phyloP scores from a whole-genome alignment of 2,329 filamentous ascomycete genomes.

The Fusarium sp. region DNA sequence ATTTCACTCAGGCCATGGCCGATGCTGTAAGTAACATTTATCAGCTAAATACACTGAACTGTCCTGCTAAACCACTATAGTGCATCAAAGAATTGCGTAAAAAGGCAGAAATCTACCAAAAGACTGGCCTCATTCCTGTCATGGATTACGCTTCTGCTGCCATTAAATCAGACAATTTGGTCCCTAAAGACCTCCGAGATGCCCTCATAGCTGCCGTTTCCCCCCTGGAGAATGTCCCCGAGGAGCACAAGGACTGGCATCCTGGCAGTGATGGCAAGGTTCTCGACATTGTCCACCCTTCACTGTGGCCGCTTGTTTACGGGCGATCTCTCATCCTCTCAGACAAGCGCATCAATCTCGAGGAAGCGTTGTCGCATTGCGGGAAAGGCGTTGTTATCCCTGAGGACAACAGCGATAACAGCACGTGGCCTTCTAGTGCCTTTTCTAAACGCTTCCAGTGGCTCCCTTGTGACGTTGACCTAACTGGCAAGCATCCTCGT shows the following conservation, averaged over 20 bases:
- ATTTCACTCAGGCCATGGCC: constrained; percentile 49
- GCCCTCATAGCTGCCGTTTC: constrained; percentile 58
- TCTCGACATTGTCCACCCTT: constrained; percentile 40
- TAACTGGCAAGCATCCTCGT: constrained; percentile 51
- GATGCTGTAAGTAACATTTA: constrained; percentile 42
- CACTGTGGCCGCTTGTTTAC: constrained; percentile 42
- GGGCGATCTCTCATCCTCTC: constrained; percentile 50
- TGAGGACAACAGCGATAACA: neutral
- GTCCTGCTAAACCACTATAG: constrained; percentile 33
- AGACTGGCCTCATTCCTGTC: constrained; percentile 50
- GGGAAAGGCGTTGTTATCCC: constrained; percentile 50
- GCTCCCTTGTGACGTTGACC: constrained; percentile 63
- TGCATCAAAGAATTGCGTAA: constrained; percentile 49
- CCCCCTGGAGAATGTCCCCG: constrained; percentile 63
- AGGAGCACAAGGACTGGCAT: constrained; percentile 53
- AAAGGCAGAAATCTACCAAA: constrained; percentile 51
- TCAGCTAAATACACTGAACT: neutral
- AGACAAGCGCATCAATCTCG: constrained; percentile 51
- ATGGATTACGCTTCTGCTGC: constrained; percentile 49
- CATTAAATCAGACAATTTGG: constrained; percentile 52
- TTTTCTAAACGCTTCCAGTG: constrained; percentile 53
- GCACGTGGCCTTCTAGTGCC: neutral
- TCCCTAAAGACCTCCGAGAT: constrained; percentile 44
- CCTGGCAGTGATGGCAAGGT: constrained; percentile 34
- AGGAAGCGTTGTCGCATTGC: constrained; percentile 51